Base-by-base conservation (phyloP, 805 yeast species). In the Pichia exigua region DNA sequence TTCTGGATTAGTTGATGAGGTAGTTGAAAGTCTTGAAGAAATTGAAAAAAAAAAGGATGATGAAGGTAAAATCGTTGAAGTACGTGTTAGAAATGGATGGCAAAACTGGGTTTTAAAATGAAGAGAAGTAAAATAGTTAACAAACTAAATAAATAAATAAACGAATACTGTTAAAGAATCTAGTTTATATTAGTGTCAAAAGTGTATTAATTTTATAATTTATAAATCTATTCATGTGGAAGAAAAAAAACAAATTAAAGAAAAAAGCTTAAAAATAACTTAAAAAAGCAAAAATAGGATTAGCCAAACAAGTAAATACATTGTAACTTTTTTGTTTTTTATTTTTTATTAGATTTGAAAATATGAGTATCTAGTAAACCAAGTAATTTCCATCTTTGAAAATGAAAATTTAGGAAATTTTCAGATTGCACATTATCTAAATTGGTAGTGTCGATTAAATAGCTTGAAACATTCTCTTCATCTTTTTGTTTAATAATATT, bases 61-160 rank as follows among this genome's bases (percentile, higher is more conserved):
- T 73, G 58, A 60, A 54, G 45, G 69, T 65, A 46, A 64, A 62
- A 70, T 70, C 32, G 64, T 67, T 30, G 76, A 76, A 62, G 74
- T 85, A 53, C 78, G 94, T 62, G 77, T 82, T 20, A 75, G 71
- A 54, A 72, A 72, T 46, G 78, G 75, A 62, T 83, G 79, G 74
- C 73, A 79, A 57, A 79, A 74, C 56, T 88, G 95, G 95, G 77
- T 88, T 51, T 70, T 87, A 57, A 81, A 83, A 3, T 18, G 7
- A 45, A 45, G 3, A 38, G 15, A 17, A 21, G 20, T 28, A 9
- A 30, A n/a, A 4, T 32, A 32, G 4, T 32, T 11, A 28, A 13
- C 11, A 11, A 26, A n/a, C 28, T 9, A 26, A 26, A 5, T 9
- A 26, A 26, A 26, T 9, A 26, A 26, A 9, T 9, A 26, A 26